phyloP scores from a whole-genome alignment of 2,329 filamentous ascomycete genomes.

The Monilinia laxa region DNA sequence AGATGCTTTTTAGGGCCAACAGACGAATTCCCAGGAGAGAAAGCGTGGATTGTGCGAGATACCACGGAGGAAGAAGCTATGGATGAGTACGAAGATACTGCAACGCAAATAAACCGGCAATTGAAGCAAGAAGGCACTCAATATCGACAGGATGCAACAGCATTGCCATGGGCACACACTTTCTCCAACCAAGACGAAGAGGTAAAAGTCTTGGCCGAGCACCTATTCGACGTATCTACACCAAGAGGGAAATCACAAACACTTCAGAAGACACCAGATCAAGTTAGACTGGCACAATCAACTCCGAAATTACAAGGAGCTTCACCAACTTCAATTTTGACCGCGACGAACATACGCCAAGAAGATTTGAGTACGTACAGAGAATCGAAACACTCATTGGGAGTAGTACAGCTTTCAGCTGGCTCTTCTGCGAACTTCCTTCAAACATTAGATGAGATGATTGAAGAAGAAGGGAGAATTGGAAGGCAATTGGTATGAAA shows the following conservation, averaged over 20 bases:
- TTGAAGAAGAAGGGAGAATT: neutral
- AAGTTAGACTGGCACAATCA: neutral
- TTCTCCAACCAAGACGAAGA: neutral
- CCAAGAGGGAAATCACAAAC: neutral
- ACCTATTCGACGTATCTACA: neutral
- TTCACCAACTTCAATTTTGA: neutral
- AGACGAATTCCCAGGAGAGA: slow-evolving; percentile 3
- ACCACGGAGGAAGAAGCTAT: neutral
- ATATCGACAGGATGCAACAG: neutral
- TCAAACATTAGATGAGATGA: slow-evolving; percentile 13
- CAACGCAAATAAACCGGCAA: no score
- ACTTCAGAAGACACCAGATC: neutral
- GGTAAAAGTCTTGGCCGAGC: neutral
- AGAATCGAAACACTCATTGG: neutral
- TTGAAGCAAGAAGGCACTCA: neutral
- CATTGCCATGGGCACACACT: neutral
- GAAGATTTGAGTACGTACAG: neutral
- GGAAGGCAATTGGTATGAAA: neutral
- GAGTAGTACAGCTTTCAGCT: neutral
- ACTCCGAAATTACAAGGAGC: neutral
- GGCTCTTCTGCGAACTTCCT: neutral
- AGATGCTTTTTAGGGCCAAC: slow-evolving; percentile 4
- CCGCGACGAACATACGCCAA: neutral
- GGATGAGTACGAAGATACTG: neutral
- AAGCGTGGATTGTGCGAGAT: neutral